Evolutionary conservation across 1,284 basidiomycete species (phyloP).

Genomic region (Ustilago shanxiensis): DNA sequence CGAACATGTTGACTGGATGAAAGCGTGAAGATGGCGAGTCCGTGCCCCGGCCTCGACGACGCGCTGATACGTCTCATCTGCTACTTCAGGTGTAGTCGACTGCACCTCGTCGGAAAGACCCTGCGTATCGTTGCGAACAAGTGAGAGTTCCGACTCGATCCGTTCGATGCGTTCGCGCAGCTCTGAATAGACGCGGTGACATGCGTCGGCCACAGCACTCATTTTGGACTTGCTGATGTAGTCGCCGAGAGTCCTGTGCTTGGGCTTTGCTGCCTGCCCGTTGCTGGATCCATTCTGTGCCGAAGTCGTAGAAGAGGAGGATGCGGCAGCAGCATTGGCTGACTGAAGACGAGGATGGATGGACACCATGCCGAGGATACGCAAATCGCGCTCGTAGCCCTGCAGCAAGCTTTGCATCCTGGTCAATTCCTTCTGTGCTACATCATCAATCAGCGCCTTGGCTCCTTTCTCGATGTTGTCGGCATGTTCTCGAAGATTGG

Average conservation of each 20-base stretch:
- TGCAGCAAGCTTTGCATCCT: slow-evolving; percentile 62
- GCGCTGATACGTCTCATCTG: slow-evolving; percentile 58
- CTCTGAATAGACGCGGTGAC: slow-evolving; percentile 47
- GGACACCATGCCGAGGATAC: slow-evolving; percentile 57
- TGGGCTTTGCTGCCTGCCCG: slow-evolving; percentile 25
- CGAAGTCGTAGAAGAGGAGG: slow-evolving; percentile 18
- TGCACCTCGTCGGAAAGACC: slow-evolving; percentile 57
- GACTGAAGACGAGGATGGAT: slow-evolving; percentile 60
- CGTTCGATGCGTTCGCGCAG: slow-evolving; percentile 48
- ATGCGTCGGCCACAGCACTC: slow-evolving; percentile 59
- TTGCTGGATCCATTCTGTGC: slow-evolving; percentile 25
- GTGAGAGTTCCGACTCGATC: slow-evolving; percentile 38
- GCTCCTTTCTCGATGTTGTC: slow-evolving; percentile 55
- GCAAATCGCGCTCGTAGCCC: slow-evolving; percentile 61
- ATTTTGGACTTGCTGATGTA: slow-evolving; percentile 61
- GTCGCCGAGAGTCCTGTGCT: slow-evolving; percentile 59
- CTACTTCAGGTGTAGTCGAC: slow-evolving; percentile 49
- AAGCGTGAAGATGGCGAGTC: slow-evolving; percentile 35
- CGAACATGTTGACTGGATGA: slow-evolving; percentile 50
- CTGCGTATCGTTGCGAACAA: slow-evolving; percentile 52
- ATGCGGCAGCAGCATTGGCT: slow-evolving; percentile 27
- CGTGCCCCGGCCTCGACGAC: slow-evolving; percentile 42
- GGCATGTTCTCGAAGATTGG: slow-evolving; percentile 63
- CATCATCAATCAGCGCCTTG: slow-evolving; percentile 45
- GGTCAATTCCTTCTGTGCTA: slow-evolving; percentile 54